Conservation (phyloP, 805 yeast species). For the Ogataea corticis region DNA sequence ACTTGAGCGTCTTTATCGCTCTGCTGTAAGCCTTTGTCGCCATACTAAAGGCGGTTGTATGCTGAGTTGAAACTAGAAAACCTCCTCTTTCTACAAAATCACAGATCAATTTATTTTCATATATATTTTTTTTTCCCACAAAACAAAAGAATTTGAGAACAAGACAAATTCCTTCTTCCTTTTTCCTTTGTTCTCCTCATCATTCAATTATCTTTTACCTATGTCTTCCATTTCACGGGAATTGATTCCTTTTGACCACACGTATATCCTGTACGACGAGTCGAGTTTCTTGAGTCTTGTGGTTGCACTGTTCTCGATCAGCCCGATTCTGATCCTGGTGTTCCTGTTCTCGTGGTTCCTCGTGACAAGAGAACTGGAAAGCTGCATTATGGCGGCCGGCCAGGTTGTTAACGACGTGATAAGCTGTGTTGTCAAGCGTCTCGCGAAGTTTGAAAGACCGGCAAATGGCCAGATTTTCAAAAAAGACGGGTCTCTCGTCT, state of each 20-base stretch:
- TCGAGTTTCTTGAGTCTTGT: conserved; percentile 56
- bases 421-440: conserved; percentile 65
- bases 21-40: no score
- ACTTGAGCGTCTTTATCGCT: not conserved
- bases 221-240: conserved; percentile 1
- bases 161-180: not conserved
- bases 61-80: no score
- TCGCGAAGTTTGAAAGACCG: conserved; percentile 77
- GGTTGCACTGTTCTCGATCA: conserved; percentile 71
- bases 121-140: no score
- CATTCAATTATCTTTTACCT: not conserved
- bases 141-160: no score
- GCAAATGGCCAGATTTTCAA: conserved; percentile 38
- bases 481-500: conserved; percentile 42
- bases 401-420: conserved; percentile 76
- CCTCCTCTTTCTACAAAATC: no score
- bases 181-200: not conserved
- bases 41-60: no score
- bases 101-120: no score
- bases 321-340: conserved; percentile 77
- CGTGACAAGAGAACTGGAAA: conserved; percentile 79
- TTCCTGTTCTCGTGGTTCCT: conserved; percentile 85
- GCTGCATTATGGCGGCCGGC: conserved; percentile 80
- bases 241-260: conserved; percentile 73
- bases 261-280: conserved; percentile 79